Base-by-base conservation (phyloP, 768 basidiomycete species). In the Phylloporus arenicola region DNA sequence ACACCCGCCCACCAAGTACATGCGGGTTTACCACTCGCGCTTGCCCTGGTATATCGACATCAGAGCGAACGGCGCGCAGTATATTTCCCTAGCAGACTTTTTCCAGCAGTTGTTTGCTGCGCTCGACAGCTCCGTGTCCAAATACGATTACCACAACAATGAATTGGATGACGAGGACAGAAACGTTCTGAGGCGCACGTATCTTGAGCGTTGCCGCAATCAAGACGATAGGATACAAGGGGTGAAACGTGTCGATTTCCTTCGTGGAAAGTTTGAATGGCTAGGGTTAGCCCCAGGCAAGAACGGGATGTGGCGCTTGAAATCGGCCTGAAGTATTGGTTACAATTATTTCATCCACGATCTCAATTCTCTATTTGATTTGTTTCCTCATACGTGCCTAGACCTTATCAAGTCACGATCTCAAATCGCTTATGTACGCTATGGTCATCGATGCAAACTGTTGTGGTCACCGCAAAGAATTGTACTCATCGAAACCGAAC, bases 41-140 rank as follows among this genome's bases (percentile, higher is more conserved):
- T 66, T 83, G 1, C 84, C 85, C 0, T 87, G 85, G 85, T 83
- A 78, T 64, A 75, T 87, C 61, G 84, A 86, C 55, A 69, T 84
- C 16, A 58, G 60, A 20, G 64, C 74, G 35, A 63, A 63, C 8
- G 55, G 55, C 24, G 72, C 74, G 3, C 66, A 76, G 20, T 83
- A 83, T n/a, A 72, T 85, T 47, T 81, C 82, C 6, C 67, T 86
- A 3, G 67, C 68, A 30, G 81, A 86, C 52, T 68, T 87, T 14
- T 65, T 86, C 45, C 50, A 56, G 29, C 74, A 77, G 51, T 63
- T 84, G 41, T 75, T 70, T 45, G 48, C 45, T 20, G 68, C 73
- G 43, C 70, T 85, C 41, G 64, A 69, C 46, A 65, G 60, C 43
- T 73, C 66, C 8, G 81, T 87, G 44, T 61, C 66, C 11, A 69